Percentiles rank a stretch among this genome's conserved stretches.
phyloP scores from a whole-genome alignment of 768 basidiomycete species.

The Pleurotus sapidus region DNA sequence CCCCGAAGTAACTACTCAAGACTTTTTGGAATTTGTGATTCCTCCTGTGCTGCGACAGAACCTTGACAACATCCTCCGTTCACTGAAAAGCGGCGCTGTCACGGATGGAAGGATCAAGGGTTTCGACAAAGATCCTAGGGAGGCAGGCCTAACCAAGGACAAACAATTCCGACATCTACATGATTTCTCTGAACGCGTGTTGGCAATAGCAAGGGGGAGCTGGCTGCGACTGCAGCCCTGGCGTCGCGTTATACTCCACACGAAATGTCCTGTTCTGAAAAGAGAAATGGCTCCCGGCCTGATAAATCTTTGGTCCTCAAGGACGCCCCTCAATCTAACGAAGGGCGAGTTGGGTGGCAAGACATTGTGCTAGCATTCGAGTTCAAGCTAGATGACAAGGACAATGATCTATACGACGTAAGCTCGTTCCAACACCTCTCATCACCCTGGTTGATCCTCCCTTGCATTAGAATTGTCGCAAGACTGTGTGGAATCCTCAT shows the following conservation, averaged over 20 bases:
- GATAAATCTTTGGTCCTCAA: background rate
- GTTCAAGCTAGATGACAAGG: background rate
- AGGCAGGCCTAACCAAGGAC: background rate
- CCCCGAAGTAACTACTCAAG: background rate
- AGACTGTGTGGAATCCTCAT: slow-evolving; percentile 2
- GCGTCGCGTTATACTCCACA: background rate
- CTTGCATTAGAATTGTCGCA: background rate
- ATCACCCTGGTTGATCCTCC: no score
- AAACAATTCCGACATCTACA: background rate
- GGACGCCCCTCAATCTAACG: background rate
- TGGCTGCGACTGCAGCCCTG: background rate
- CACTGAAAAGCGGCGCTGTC: background rate
- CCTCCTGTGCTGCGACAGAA: background rate
- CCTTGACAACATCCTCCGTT: background rate
- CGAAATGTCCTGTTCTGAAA: background rate
- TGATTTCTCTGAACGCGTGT: background rate
- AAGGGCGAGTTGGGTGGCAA: background rate
- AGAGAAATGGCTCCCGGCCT: background rate
- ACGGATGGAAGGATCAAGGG: background rate
- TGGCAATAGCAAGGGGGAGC: background rate
- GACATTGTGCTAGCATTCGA: background rate
- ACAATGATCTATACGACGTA: background rate
- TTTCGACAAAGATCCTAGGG: background rate
- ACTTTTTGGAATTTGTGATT: background rate
- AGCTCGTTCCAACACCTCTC: background rate